Conservation (phyloP, 495 filamentous ascomycete genomes). For the Penicillium diatomitis region DNA sequence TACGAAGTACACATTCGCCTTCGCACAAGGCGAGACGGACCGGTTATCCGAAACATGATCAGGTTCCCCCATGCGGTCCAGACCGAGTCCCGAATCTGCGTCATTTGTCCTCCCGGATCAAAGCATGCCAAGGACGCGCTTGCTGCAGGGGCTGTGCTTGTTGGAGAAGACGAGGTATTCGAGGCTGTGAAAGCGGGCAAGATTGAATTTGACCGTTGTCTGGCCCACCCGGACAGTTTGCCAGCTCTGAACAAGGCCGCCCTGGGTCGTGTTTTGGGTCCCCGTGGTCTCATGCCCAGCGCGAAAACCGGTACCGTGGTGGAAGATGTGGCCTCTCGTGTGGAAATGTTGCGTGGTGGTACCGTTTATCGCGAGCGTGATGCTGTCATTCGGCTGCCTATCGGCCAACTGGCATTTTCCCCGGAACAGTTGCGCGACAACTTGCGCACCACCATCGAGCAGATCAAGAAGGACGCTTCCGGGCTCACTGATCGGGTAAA, state of each 20-base stretch:
- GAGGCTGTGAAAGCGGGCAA: slow-evolving; percentile 61
- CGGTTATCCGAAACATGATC: slow-evolving; percentile 77
- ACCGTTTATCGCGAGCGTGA: slow-evolving; percentile 77
- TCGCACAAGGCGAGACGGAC: slow-evolving; percentile 69
- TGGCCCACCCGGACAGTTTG: slow-evolving; percentile 74
- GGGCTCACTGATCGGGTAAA: slow-evolving; percentile 57
- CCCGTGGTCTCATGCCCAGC: slow-evolving; percentile 85
- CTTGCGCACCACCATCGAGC: slow-evolving; percentile 64
- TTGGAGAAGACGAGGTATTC: slow-evolving; percentile 80
- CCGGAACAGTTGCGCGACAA: slow-evolving; percentile 81
- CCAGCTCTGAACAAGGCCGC: slow-evolving; percentile 64
- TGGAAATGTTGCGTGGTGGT: slow-evolving; percentile 72
- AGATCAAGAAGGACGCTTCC: slow-evolving; percentile 68
- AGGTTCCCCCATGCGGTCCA: slow-evolving; percentile 82
- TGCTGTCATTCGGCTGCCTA: slow-evolving; percentile 76
- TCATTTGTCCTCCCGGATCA: slow-evolving; percentile 75
- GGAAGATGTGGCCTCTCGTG: slow-evolving; percentile 57
- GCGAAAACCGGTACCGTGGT: slow-evolving; percentile 80
- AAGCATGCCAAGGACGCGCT: slow-evolving; percentile 58
- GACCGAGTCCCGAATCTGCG: slow-evolving; percentile 74
- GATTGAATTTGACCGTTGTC: slow-evolving; percentile 80
- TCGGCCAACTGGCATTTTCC: slow-evolving; percentile 85
- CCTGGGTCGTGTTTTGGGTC: slow-evolving; percentile 75
- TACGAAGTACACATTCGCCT: slow-evolving; percentile 83
- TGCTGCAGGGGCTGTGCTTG: slow-evolving; percentile 65